Evolutionary conservation across 2,329 filamentous ascomycete species (phyloP), one percentile per base, ranked within the genome.

Genomic region (Paracamarosporium sp.): DNA sequence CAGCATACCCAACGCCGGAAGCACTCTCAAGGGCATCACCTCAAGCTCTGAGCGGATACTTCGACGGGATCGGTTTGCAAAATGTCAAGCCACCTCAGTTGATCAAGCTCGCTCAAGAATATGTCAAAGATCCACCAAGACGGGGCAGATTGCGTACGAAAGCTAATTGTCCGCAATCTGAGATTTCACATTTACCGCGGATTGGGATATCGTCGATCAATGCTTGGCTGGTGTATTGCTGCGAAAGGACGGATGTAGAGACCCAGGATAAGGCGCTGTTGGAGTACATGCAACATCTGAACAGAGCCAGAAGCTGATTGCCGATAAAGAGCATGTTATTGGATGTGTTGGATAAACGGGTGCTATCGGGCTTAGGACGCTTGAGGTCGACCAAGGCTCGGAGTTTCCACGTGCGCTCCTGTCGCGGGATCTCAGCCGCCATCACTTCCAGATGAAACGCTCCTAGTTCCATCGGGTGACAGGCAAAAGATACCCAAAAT

Each of bases 211-310:
- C 8, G 41, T 28, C 41, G 25, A 25, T 45, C 5, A 30, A 45
- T 30, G 12, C 41, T 45, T 45, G 41, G 41, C 25, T 28, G 41
- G 41, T 45, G 12, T 45, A 45, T 45, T 45, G 41, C 25, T 45
- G 41, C 25, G 41, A 45, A 30, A 45, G 25, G 25, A 45, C 41
- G 7, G 41, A 45, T 20, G 15, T 45, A 28, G 25, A 9, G 41
- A 45, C 41, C 13, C 3, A 45, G 13, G 41, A 45, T 28, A 45
- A 30, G 25, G 7, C 41, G 15, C 25, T 45, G 41, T 28, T 30
- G 41, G 41, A 45, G 24, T 45, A 45, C 41, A 45, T 45, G 25
- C 25, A 30, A 20, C 8, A 45, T 45, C 25, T 45, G 41, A 45
- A 45, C n/a, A n/a, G n/a, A n/a, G n/a, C n/a, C n/a, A n/a, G n/a